Conservation (phyloP, 139 green algal species). For the Volvox reticuliferus region DNA sequence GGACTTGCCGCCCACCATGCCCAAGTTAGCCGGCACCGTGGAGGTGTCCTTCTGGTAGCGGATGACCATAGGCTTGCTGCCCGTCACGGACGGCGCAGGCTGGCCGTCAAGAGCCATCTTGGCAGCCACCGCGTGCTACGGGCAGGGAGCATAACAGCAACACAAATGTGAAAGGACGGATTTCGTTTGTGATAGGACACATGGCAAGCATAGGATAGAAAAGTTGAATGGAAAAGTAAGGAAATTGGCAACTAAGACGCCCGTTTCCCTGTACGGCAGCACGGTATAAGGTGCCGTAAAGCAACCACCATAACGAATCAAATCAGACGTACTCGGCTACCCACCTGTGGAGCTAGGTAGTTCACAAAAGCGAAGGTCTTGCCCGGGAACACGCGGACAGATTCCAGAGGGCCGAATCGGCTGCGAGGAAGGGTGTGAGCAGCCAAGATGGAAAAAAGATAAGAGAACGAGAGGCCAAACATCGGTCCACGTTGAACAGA, state of each 20-base stretch:
- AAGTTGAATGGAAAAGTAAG: too few relatives aligned
- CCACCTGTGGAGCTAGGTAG: conserved; percentile 50
- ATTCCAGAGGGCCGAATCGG: conserved; percentile 77
- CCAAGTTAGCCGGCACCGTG: conserved; percentile 47
- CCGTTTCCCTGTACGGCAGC: too few relatives aligned
- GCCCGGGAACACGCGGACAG: conserved; percentile 81
- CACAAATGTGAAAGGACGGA: too few relatives aligned
- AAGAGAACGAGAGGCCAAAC: too few relatives aligned
- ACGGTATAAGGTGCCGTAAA: too few relatives aligned
- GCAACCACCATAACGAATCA: too few relatives aligned
- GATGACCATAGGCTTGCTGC: conserved; percentile 80
- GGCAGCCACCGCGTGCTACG: conserved; percentile 57
- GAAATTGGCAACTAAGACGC: too few relatives aligned
- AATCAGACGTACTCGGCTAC: too few relatives aligned
- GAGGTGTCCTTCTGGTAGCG: conserved; percentile 77
- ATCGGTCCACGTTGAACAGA: too few relatives aligned
- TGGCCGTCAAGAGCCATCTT: conserved; percentile 78
- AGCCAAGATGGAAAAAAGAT: too few relatives aligned
- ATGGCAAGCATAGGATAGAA: too few relatives aligned
- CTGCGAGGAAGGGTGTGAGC: conserved; percentile 50
- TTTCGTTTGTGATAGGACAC: too few relatives aligned
- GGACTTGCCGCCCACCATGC: conserved; percentile 36
- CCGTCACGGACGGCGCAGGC: conserved; percentile 71
- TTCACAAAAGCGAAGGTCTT: conserved; percentile 92
- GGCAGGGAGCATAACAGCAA: neutral